A percentile compares a stretch with the other conserved stretches of the same genome.
These are phyloP conservation scores for Ophiostoma tasmaniense DNA, from an alignment of 2,329 filamentous ascomycete species.

Conservation along the genomic window DNA sequence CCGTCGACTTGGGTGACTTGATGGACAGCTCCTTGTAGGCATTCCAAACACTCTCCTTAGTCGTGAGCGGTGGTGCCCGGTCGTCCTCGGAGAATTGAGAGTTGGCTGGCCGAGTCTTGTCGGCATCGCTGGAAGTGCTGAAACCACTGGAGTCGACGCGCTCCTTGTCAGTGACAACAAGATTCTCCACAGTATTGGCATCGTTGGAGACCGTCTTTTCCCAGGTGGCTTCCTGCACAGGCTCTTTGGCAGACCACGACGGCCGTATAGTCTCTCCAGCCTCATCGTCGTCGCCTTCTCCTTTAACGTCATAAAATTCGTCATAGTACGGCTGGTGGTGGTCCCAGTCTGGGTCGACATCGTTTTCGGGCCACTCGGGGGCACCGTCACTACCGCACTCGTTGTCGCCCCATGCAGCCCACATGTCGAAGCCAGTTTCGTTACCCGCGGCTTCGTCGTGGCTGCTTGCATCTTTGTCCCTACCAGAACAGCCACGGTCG, in stretches of 20 bases:
- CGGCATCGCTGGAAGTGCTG: neutral
- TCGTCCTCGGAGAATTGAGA: neutral
- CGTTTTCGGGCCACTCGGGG: neutral
- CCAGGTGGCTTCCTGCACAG: no score
- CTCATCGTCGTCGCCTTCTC: neutral
- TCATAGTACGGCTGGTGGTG: slow-evolving; percentile 1
- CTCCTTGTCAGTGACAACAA: neutral
- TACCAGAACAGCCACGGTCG: neutral
- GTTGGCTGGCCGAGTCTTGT: neutral
- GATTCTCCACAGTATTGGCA: neutral
- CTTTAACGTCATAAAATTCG: neutral
- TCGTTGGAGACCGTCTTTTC: neutral
- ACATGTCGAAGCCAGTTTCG: neutral
- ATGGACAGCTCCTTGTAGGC: neutral
- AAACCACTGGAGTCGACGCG: neutral
- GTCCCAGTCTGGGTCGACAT: slow-evolving; percentile 7
- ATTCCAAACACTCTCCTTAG: neutral
- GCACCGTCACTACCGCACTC: neutral
- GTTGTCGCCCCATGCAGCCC: slow-evolving; percentile 5
- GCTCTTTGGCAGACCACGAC: neutral
- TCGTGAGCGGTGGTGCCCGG: neutral
- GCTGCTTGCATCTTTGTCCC: neutral
- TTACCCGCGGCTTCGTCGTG: neutral
- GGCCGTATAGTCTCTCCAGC: neutral
- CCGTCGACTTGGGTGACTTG: neutral